Evolutionary conservation across 2,329 filamentous ascomycete genomes (phyloP).

Genomic region (Xylariaceae sp.): DNA sequence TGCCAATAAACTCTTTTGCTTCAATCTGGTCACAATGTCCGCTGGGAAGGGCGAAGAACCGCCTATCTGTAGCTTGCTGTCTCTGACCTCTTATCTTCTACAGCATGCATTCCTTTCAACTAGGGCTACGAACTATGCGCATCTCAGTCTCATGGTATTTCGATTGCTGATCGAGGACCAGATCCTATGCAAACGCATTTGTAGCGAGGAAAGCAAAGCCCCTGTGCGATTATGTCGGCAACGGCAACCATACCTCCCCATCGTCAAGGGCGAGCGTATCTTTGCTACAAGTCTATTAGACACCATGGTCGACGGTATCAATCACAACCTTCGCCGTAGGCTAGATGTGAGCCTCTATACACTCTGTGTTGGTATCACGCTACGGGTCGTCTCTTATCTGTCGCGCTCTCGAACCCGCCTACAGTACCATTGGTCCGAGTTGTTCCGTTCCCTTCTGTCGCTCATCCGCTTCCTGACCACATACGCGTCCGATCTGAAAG

Average conservation of each 20-base stretch:
- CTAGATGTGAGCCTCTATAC: conserved; percentile 83
- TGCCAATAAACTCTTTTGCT: conserved; percentile 92
- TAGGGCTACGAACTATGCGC: conserved; percentile 75
- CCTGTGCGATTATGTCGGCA: conserved; percentile 83
- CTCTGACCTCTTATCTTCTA: conserved; percentile 84
- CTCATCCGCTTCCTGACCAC: conserved; percentile 87
- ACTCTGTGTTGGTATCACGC: conserved; percentile 73
- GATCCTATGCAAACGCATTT: conserved; percentile 75
- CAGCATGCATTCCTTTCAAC: conserved; percentile 86
- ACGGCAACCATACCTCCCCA: conserved; percentile 76
- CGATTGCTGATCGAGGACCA: conserved; percentile 85
- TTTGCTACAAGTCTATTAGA: conserved; percentile 76
- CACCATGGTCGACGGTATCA: conserved; percentile 83
- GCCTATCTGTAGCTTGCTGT: conserved; percentile 78
- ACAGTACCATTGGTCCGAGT: conserved; percentile 88
- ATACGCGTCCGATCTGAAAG: conserved; percentile 74
- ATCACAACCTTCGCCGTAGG: conserved; percentile 83
- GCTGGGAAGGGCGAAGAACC: conserved; percentile 64
- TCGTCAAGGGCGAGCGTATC: conserved; percentile 67
- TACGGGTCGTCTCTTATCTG: conserved; percentile 79
- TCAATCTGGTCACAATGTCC: conserved; percentile 60
- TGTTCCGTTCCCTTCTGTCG: conserved; percentile 84
- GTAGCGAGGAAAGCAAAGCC: conserved; percentile 70
- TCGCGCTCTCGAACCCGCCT: conserved; percentile 78
- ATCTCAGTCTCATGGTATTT: conserved; percentile 79